Conservation (phyloP, 495 filamentous ascomycete genomes). For the Daldinia caldariorum region DNA sequence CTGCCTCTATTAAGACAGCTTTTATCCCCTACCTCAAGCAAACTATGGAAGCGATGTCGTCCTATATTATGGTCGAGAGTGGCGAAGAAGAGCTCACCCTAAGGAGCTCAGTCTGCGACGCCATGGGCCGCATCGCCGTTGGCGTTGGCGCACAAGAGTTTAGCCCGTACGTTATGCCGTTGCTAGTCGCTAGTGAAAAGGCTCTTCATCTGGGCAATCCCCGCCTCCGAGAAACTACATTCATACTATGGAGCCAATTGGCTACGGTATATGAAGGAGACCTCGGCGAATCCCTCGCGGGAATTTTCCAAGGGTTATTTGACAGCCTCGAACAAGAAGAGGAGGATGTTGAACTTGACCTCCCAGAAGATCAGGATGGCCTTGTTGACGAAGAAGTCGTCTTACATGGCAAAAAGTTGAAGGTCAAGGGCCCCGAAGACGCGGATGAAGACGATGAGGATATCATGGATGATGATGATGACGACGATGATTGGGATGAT, state of each 20-base stretch:
- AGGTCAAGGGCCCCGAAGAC: constrained; percentile 68
- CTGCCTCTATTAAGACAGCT: constrained; percentile 78
- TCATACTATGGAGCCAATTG: constrained; percentile 94
- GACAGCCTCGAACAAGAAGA: constrained; percentile 90
- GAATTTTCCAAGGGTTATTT: constrained; percentile 85
- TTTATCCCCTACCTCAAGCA: constrained; percentile 91
- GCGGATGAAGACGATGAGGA: constrained; percentile 68
- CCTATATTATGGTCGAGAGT: constrained; percentile 86
- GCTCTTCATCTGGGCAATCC: constrained; percentile 89
- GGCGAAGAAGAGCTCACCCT: constrained; percentile 89
- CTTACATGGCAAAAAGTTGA: constrained; percentile 83
- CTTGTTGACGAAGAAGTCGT: constrained; percentile 77
- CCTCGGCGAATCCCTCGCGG: constrained; percentile 85
- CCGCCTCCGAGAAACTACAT: constrained; percentile 91
- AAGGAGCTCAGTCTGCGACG: constrained; percentile 86
- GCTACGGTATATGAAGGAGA: constrained; percentile 93
- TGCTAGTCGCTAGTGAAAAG: constrained; percentile 93
- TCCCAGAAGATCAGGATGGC: constrained; percentile 80
- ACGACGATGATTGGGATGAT: constrained; percentile 86
- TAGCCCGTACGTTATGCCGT: constrained; percentile 84
- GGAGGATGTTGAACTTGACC: constrained; percentile 80
- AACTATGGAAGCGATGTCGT: constrained; percentile 84
- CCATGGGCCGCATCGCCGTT: constrained; percentile 89
- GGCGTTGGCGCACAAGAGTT: constrained; percentile 89
- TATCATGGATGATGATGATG: constrained; percentile 70